Evolutionary conservation across 192 early-diverging fungal genomes (phyloP).

Genomic region (Coemansia umbellata): DNA sequence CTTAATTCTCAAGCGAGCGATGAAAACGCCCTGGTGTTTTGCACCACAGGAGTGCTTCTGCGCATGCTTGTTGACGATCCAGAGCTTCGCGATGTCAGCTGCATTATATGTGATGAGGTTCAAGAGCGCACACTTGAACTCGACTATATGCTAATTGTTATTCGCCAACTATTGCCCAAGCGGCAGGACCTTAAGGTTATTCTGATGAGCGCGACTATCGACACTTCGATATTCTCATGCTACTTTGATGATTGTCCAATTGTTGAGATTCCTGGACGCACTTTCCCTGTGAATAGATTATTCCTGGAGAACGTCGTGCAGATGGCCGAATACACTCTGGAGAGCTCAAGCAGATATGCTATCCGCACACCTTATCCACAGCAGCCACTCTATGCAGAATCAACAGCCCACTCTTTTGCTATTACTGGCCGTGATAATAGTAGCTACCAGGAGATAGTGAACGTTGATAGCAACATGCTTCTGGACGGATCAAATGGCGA

Average conservation of each 20-base stretch:
- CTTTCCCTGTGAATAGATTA: constrained; percentile 59
- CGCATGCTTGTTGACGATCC: constrained; percentile 47
- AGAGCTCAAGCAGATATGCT: background rate
- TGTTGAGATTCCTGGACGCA: constrained; percentile 66
- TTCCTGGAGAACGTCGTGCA: constrained; percentile 35
- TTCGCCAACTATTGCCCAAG: constrained; percentile 63
- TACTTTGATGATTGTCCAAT: constrained; percentile 70
- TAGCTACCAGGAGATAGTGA: no score
- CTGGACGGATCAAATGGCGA: no score
- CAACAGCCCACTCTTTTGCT: no score
- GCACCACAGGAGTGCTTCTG: constrained; percentile 61
- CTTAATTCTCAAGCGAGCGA: constrained; percentile 53
- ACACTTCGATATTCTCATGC: constrained; percentile 67
- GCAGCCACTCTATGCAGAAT: no score
- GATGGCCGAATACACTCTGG: constrained; percentile 6
- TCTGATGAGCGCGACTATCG: constrained; percentile 89
- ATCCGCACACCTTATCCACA: no score
- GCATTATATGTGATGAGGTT: constrained; percentile 81
- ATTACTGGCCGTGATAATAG: no score
- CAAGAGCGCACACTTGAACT: constrained; percentile 76
- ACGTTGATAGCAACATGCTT: no score
- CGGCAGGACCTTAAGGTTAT: constrained; percentile 60
- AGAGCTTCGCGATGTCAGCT: constrained; percentile 10
- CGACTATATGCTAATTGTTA: constrained; percentile 75
- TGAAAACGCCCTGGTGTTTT: constrained; percentile 61